Evolutionary conservation across 192 early-diverging fungal species (phyloP).

Genomic region (Thamnidium elegans): DNA sequence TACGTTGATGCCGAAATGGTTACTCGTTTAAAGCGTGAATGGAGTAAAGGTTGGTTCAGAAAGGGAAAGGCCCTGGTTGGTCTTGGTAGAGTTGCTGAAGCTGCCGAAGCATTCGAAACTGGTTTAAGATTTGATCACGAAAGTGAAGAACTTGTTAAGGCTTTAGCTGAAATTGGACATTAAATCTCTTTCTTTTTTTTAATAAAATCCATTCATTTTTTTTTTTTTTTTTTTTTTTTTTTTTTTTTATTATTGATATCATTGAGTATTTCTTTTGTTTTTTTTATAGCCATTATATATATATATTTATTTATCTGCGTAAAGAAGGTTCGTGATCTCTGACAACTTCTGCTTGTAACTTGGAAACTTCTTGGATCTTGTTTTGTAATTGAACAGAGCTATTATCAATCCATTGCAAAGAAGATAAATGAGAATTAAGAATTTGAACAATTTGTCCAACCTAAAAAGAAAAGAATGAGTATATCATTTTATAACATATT

Average conservation of each 20-base stretch:
- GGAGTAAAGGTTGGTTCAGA: conserved; percentile 73
- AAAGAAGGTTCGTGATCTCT: conserved; percentile 23
- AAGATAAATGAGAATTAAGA: conserved; percentile 86
- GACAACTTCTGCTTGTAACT: conserved; percentile 36
- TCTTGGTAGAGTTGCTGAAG: conserved; percentile 75
- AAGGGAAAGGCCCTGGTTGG: conserved; percentile 85
- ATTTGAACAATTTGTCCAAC: conserved; percentile 81
- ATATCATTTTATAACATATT: background rate
- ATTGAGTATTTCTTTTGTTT: background rate
- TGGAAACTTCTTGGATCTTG: conserved; percentile 53
- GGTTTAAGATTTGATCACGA: conserved; percentile 73
- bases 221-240: background rate
- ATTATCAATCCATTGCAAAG: conserved; percentile 90
- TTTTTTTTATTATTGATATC: background rate
- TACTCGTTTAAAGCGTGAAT: conserved; percentile 63
- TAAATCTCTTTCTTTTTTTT: background rate
- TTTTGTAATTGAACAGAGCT: conserved; percentile 53
- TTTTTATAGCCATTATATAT: background rate
- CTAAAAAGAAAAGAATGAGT: conserved; percentile 14
- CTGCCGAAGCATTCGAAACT: conserved; percentile 75
- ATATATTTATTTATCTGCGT: conserved; percentile 3
- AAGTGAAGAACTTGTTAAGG: conserved; percentile 74
- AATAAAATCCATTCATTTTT: background rate
- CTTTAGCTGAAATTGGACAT: conserved; percentile 39
- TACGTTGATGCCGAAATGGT: conserved; percentile 70